Evolutionary conservation across 306 rosid species (phyloP), one percentile per base, ranked within the genome.

Genomic region (Lathyrus oleraceus): DNA sequence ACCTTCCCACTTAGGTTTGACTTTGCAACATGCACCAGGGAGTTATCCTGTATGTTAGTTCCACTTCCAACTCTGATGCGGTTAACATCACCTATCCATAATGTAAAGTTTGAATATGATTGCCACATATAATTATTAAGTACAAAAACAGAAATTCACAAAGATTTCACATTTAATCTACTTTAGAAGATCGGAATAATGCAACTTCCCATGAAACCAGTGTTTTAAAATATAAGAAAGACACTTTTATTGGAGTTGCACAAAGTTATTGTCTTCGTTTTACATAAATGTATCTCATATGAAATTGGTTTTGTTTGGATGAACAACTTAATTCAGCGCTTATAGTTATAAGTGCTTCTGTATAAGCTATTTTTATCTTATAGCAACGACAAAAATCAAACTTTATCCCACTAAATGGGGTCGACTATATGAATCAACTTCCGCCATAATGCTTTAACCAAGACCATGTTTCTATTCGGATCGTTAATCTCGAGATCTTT

Each of bases 11-110:
- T 76, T 79, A 90, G 82, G 78, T 88, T 90, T 49, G 97, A 84
- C 75, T 94, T 94, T 6, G 96, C 98, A 6, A 94, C 97, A 70
- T 90, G 98, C 70, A 94, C 98, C 68, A 94, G 79, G 65, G 98
- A 87, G 83, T 94, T 94, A 71, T 90, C 98, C 81, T 90, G 98
- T 74, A 94, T 85, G 75, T 94, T 94, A 77, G 98, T 94, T 47
- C 97, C 96, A 78, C 85, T 78, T 32, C 98, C 97, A 77, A 94
- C 82, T 75, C 90, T 88, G 76, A 90, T 84, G 80, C 86, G 85
- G 84, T 94, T 94, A 65, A 85, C 97, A 80, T 94, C 98, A 76
- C 98, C 98, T 90, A 49, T 58, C 10, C 62, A 52, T 25, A 40
- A 69, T 38, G 47, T 43, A 27, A 51, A 17, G 28, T 58, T 40